Base-by-base conservation (phyloP, 352 stramenopile genomes). In the Phytophthora foliorum region DNA sequence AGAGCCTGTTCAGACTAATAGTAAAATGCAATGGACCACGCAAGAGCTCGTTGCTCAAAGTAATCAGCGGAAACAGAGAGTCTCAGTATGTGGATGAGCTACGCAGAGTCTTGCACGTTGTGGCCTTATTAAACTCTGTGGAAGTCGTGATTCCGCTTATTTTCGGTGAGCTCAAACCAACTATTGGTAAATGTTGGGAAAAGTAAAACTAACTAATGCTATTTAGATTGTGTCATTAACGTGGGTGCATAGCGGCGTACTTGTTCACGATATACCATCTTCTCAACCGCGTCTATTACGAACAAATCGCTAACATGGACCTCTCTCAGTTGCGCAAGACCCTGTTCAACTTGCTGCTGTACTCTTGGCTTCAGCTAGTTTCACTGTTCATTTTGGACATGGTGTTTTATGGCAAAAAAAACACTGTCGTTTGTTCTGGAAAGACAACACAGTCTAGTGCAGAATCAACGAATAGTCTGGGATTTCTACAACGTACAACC, bases 201-300 rank as follows among this genome's bases (percentile, higher is more conserved):
- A n/a, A n/a, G n/a, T n/a, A n/a, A n/a, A n/a, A n/a, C 8, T 56
- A 10, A 29, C 11, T 42, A 21, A 19, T 14, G 49, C 31, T 38
- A 6, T 29, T 29, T 29, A 5, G 25, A 29, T 29, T 29, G 5
- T 29, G 5, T 29, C 25, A 29, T 29, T 29, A 29, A 29, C 19
- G 19, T 58, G 25, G 21, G 32, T 21, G 48, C 14, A 45, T 34
- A 58, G 52, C 52, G 21, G 22, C 34, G 22, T 58, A 58, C 38
- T 36, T 58, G 52, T 46, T 58, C 22, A 49, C 14, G 22, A 57
- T 46, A 32, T 46, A 57, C 5, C 52, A 58, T 27, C 52, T 58
- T 11, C 50, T 34, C n/a, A 63, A 63, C 42, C 45, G 32, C 7
- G 27, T 32, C 1, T 63, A 25, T 21, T 45, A 45, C 9, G 29